Percentiles rank a stretch among this genome's conserved stretches.
Evolutionary conservation across 148 eudicot species (phyloP).

Genomic region (Agrostemma githago): DNA sequence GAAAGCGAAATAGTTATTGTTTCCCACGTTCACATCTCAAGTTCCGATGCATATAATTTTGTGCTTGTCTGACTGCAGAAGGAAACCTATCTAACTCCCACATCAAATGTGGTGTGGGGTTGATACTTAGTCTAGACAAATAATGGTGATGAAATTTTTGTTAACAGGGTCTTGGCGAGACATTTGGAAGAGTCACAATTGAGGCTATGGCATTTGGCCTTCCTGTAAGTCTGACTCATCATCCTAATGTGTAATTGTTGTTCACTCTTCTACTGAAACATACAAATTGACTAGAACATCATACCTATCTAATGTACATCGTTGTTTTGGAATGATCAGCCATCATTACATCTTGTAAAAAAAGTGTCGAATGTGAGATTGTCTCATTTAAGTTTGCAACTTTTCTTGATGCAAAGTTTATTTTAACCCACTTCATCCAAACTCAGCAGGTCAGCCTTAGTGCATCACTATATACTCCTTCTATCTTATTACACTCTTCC

Average conservation of each 20-base stretch:
- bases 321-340: background rate
- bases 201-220: constrained; percentile 99
- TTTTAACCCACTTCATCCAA: background rate
- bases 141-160: constrained; percentile 7
- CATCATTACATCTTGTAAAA: background rate
- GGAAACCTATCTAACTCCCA: background rate
- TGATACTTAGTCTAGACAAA: constrained; percentile 1
- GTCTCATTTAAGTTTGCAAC: background rate
- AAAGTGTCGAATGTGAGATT: background rate
- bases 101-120: background rate
- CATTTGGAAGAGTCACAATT: constrained; percentile 95
- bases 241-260: background rate
- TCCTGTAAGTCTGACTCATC: constrained; percentile 54
- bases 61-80: background rate
- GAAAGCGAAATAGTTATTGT: background rate
- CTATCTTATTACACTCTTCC: background rate
- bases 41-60: background rate
- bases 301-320: background rate
- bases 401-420: background rate
- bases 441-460: constrained; percentile 1
- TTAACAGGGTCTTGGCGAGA: constrained; percentile 89
- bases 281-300: background rate
- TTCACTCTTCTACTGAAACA: background rate
- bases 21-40: background rate
- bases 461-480: background rate